Evolutionary conservation across 129 eudicot genomes (phyloP).

Genomic region (Flaveria bidentis): DNA sequence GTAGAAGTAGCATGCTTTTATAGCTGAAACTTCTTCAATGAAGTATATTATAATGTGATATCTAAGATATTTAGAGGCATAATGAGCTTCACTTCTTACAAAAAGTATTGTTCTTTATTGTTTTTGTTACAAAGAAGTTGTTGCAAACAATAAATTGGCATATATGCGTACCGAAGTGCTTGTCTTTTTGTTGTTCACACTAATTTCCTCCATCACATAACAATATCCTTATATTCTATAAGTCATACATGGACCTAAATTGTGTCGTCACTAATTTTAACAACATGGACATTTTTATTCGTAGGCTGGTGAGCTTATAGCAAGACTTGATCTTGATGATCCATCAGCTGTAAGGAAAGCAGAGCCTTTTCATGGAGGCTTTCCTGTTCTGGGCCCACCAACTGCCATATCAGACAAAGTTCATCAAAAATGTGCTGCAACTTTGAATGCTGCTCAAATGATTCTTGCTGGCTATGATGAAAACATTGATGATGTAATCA

Average conservation of each 20-base stretch:
- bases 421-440: conserved; percentile 97
- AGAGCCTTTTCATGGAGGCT: conserved; percentile 85
- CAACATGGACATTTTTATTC: background rate
- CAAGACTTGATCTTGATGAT: conserved; percentile 91
- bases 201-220: background rate
- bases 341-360: conserved; percentile 99
- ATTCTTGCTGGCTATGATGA: conserved; percentile 98
- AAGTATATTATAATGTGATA: background rate
- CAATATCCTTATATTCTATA: background rate
- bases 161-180: background rate
- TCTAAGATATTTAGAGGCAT: background rate
- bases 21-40: background rate
- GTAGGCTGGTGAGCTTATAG: conserved; percentile 96
- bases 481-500: conserved; percentile 83
- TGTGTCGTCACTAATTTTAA: background rate
- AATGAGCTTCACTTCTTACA: background rate
- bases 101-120: background rate
- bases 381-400: conserved; percentile 85
- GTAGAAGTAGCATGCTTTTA: background rate
- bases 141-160: background rate
- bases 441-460: conserved; percentile 91
- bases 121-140: background rate
- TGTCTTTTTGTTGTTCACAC: background rate
- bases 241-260: background rate
- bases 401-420: conserved; percentile 96